Conservation (phyloP, 2,329 filamentous ascomycete genomes). For the Aspergillus piperis region DNA sequence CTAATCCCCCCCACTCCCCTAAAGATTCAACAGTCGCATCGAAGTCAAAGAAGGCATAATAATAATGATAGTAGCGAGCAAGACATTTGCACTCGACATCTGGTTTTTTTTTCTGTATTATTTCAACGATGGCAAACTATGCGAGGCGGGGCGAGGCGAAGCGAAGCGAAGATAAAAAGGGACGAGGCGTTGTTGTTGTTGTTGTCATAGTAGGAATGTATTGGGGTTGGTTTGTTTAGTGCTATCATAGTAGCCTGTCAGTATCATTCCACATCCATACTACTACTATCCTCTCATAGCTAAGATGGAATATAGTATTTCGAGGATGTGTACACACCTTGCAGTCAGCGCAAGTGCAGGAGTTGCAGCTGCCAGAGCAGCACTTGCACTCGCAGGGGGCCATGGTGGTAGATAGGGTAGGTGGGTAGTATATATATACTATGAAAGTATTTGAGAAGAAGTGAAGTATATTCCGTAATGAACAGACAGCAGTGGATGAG, state of each 20-base stretch:
- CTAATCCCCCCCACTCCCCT: background rate
- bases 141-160: background rate
- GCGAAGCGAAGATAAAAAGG: background rate
- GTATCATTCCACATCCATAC: no score
- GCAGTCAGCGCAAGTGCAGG: conserved; percentile 5
- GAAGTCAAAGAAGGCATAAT: no score
- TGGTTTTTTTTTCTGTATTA: no score
- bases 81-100: no score
- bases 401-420: background rate
- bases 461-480: no score
- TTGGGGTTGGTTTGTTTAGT: background rate
- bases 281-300: background rate
- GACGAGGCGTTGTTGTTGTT: background rate
- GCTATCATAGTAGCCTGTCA: background rate
- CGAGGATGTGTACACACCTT: background rate
- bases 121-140: no score
- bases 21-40: no score
- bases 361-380: conserved; percentile 8
- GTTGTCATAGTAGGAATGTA: no score
- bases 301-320: no score
- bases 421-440: background rate
- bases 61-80: no score
- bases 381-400: conserved; percentile 8
- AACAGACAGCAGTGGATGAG: background rate
- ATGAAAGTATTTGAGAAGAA: background rate